Evolutionary conservation across 106 monocot genomes (phyloP).

Genomic region (Ottelia alismoides): DNA sequence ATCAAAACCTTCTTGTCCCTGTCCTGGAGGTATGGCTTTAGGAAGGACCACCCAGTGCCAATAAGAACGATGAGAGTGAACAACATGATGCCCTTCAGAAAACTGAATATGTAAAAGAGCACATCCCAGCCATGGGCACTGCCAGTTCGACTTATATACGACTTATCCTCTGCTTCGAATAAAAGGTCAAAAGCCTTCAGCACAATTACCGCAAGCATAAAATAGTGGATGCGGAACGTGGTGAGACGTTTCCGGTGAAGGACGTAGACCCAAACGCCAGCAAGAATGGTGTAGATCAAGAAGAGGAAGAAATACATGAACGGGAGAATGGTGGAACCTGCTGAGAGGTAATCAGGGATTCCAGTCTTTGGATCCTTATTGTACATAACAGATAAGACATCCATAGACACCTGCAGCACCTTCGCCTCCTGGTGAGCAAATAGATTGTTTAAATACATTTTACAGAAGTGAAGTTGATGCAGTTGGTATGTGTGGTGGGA

Average conservation of each 20-base stretch:
- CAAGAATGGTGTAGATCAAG: slow-evolving; percentile 9
- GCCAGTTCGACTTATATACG: slow-evolving; percentile 15
- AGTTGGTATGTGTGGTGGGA: no score
- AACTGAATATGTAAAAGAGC: slow-evolving; percentile 21
- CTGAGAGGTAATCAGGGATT: slow-evolving; percentile 10
- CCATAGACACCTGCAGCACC: slow-evolving; percentile 14
- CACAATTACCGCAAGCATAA: slow-evolving; percentile 20
- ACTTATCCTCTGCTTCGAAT: slow-evolving; percentile 21
- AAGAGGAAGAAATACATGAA: slow-evolving; percentile 11
- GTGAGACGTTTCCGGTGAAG: slow-evolving; percentile 8
- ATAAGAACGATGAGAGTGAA: slow-evolving; percentile 24
- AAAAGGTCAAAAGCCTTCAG: slow-evolving; percentile 17
- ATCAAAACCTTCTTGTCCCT: slow-evolving; percentile 34
- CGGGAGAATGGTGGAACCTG: slow-evolving; percentile 7
- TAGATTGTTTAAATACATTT: no score
- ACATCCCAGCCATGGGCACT: slow-evolving; percentile 28
- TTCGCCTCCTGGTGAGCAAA: no score
- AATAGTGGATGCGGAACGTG: slow-evolving; percentile 20
- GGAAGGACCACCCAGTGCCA: slow-evolving; percentile 26
- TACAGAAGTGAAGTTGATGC: no score
- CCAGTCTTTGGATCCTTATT: slow-evolving; percentile 12
- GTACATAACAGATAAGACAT: slow-evolving; percentile 8
- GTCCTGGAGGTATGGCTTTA: slow-evolving; percentile 20
- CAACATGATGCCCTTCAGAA: slow-evolving; percentile 18
- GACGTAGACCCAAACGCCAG: slow-evolving; percentile 13